Evolutionary conservation across 495 filamentous ascomycete genomes (phyloP).

Genomic region (Trichoderma erinaceum): DNA sequence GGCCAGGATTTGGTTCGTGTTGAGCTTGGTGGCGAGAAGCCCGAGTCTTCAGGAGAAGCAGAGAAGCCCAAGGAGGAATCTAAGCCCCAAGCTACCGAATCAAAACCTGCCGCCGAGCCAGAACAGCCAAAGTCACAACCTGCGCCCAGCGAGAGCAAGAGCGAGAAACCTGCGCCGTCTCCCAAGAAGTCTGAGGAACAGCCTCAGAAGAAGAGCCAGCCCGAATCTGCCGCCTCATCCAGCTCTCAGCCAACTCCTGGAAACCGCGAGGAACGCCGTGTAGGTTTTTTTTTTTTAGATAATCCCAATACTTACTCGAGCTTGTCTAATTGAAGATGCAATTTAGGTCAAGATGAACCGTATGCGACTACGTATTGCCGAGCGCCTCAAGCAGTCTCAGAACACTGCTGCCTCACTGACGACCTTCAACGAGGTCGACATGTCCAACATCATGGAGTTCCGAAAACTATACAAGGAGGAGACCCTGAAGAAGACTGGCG

Average conservation of each 20-base stretch:
- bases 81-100: conserved; percentile 48
- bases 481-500: conserved; percentile 87
- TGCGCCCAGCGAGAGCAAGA: conserved; percentile 30
- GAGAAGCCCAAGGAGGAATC: conserved; percentile 56
- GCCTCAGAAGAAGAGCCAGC: conserved; percentile 37
- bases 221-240: conserved; percentile 29
- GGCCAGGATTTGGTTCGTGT: conserved; percentile 85
- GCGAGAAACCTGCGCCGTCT: conserved; percentile 21
- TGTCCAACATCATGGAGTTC: conserved; percentile 97
- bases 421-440: conserved; percentile 99
- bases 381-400: conserved; percentile 97
- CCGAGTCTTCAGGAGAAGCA: conserved; percentile 44
- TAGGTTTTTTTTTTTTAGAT: conserved; percentile 38
- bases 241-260: conserved; percentile 40
- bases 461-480: conserved; percentile 96
- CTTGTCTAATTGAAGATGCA: neutral
- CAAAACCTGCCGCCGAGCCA: conserved; percentile 49
- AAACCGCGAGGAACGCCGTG: conserved; percentile 81
- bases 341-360: conserved; percentile 97
- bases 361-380: conserved; percentile 94
- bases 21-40: conserved; percentile 64
- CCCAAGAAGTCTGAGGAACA: conserved; percentile 32
- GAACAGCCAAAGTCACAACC: conserved; percentile 25
- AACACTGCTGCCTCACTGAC: conserved; percentile 96
- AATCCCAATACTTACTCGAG: neutral